Evolutionary conservation across 768 basidiomycete species (phyloP).

Genomic region (Russula vinacea): DNA sequence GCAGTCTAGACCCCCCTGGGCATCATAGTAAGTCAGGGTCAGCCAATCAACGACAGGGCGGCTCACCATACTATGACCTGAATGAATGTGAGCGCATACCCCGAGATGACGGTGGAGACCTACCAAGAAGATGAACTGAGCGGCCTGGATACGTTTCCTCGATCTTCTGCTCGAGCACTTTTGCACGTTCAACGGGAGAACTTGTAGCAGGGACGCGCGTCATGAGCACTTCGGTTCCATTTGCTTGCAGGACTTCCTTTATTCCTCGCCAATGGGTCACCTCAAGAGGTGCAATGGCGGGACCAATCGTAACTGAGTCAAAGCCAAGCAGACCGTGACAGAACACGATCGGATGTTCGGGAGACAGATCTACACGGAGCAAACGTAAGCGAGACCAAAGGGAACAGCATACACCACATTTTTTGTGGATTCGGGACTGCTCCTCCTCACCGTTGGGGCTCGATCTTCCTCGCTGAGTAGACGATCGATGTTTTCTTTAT

Average conservation of each 20-base stretch:
- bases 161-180: slow-evolving; percentile 82
- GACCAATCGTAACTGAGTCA: slow-evolving; percentile 78
- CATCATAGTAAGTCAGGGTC: slow-evolving; percentile 15
- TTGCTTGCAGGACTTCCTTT: slow-evolving; percentile 84
- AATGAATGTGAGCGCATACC: slow-evolving; percentile 6
- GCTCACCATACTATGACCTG: slow-evolving; percentile 75
- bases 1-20: slow-evolving; percentile 88
- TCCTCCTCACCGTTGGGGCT: slow-evolving; percentile 48
- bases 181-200: slow-evolving; percentile 82
- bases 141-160: slow-evolving; percentile 76
- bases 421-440: slow-evolving; percentile 46
- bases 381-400: neutral
- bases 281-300: slow-evolving; percentile 71
- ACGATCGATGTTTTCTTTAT: slow-evolving; percentile 44
- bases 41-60: neutral
- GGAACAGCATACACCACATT: slow-evolving; percentile 50
- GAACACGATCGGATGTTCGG: slow-evolving; percentile 85
- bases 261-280: slow-evolving; percentile 98
- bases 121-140: slow-evolving; percentile 83
- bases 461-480: slow-evolving; percentile 55
- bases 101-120: slow-evolving; percentile 24
- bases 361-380: slow-evolving; percentile 57
- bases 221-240: slow-evolving; percentile 86
- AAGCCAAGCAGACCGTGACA: slow-evolving; percentile 94
- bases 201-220: slow-evolving; percentile 93